Conservation (phyloP, 352 stramenopile species). For the Phytophthora hibernalis region DNA sequence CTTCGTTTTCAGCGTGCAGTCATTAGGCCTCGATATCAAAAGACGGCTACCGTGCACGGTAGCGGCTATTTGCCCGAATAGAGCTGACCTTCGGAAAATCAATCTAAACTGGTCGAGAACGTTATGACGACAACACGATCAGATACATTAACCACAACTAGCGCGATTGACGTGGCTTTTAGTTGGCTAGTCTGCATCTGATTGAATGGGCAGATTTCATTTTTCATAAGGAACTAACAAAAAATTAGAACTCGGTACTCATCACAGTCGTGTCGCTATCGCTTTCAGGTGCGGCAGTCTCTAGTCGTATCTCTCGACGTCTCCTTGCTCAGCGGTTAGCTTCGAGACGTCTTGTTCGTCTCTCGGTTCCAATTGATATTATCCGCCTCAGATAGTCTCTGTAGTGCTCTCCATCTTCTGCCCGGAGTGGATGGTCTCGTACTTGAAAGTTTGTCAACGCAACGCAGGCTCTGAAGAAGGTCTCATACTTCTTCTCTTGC, state of each 20-base stretch:
- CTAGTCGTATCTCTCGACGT: not conserved
- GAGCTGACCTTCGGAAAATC: not conserved
- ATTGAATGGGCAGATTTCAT: not conserved
- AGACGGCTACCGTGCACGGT: not conserved
- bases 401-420: not conserved
- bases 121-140: not conserved
- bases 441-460: not conserved
- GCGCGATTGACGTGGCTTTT: not conserved
- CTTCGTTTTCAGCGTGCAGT: not conserved
- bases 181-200: not conserved
- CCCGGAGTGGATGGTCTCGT: constrained; percentile 1
- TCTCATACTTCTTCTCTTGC: constrained; percentile 1
- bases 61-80: not conserved
- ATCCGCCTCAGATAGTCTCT: not conserved
- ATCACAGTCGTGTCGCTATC: constrained; percentile 1
- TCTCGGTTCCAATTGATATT: not conserved
- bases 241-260: constrained; percentile 1
- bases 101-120: not conserved
- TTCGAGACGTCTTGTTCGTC: not conserved
- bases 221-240: not conserved
- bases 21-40: constrained; percentile 1
- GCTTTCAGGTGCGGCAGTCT: not conserved
- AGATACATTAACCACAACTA: not conserved
- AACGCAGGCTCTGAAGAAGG: not conserved
- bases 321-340: not conserved